Evolutionary conservation across 345 rosid genomes (phyloP).

Genomic region (Populus simonii): DNA sequence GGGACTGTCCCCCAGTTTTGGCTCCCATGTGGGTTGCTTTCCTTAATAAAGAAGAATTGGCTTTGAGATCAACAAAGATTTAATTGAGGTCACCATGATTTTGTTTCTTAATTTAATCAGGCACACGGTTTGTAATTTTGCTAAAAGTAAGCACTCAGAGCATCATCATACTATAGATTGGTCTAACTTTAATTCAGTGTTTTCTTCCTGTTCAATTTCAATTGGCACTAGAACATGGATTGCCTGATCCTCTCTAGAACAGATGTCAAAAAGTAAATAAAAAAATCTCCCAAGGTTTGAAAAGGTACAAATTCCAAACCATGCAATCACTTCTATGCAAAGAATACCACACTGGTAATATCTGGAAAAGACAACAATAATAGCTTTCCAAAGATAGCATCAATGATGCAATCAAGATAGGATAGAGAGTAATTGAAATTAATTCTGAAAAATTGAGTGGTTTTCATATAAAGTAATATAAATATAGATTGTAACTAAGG

Average conservation of each 20-base stretch:
- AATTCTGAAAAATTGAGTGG: no score
- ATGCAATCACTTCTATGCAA: no score
- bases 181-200: not conserved
- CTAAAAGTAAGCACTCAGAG: not conserved
- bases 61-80: not conserved
- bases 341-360: no score
- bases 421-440: no score
- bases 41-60: not conserved
- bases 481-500: no score
- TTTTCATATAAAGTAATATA: no score
- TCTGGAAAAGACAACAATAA: no score
- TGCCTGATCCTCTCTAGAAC: not conserved
- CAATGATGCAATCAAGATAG: no score
- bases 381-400: no score
- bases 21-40: constrained; percentile 1
- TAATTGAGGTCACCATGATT: not conserved
- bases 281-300: no score
- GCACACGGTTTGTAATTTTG: not conserved
- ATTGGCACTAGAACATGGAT: not conserved
- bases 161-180: not conserved
- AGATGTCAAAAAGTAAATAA: no score
- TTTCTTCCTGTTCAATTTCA: not conserved
- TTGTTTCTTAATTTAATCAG: not conserved
- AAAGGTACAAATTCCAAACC: no score
- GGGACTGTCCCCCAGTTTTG: not conserved